Base-by-base conservation (phyloP, 257 asterid species). In the Jacaranda mimosifolia region DNA sequence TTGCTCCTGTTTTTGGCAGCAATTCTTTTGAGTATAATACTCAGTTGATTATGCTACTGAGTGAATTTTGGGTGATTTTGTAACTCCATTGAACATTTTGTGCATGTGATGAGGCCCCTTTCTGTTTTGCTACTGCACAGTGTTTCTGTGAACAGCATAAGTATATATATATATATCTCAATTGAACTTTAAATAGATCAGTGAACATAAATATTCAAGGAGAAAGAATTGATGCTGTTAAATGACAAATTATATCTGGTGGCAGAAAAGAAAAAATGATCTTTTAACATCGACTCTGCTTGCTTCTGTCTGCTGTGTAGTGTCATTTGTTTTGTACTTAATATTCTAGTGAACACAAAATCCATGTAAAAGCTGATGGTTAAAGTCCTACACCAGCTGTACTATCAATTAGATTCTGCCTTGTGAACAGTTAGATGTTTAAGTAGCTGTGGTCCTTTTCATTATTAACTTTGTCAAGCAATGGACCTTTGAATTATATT, bases 391-490 rank as follows among this genome's bases (percentile, higher is more conserved):
- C 39, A 48, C 75, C 68, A 73, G 72, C 68, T 62, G 53, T 76
- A 68, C 68, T 46, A 59, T 35, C 65, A 79, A 70, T 43, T 71
- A 59, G 52, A 56, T 67, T 40, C 14, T 14, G 53, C 40, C 10
- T 19, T 56, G 40, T 18, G 5, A 40, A 52, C 32, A 38, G 57
- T 52, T 75, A 62, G 35, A 18, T 38, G 71, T 56, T 60, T 21
- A 48, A 39, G 67, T 45, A 77, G 81, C 56, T 21, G 18, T 19
- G 48, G 81, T 67, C 75, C 38, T 49, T 70, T 53, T 75, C 43
- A 9, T 65, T 36, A 53, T 18, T 39, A 83, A 48, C 73, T 76
- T 36, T 80, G 56, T 68, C 77, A 78, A 74, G 60, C 40, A 68
- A 59, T 38, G 73, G 77, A 35, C 77, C 73, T 67, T 59, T 42